Evolutionary conservation across 352 stramenopile species (phyloP), one percentile per base, ranked within the genome.

Genomic region (Globisporangium heterothallicum): DNA sequence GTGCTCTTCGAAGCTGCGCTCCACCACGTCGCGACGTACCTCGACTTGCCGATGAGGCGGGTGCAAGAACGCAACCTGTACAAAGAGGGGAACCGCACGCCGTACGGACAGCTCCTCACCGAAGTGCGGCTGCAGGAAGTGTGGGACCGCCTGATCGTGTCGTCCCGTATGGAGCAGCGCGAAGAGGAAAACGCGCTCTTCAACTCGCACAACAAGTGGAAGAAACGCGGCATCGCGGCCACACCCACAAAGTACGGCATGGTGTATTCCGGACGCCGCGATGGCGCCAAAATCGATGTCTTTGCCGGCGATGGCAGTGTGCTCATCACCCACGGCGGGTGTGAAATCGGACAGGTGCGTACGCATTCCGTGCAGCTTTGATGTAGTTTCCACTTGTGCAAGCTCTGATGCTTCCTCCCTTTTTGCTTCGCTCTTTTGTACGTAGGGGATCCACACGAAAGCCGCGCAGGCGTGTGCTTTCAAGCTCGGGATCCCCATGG

Each of bases 311-410:
- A 99, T 58, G 95, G 94, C n/a, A 98, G 92, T 55, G 92, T 99
- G 29, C 62, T 98, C 34, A 79, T 98, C n/a, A 94, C 81, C 9
- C 94, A 98, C 58, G 94, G 95, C 29, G 96, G 95, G 21, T 97
- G 95, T 16, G 96, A 99, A 73, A 98, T 99, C 92, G 94, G 95
- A 29, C 95, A 99, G 72, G 96, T 95, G 22, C n/a, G n/a, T n/a
- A n/a, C n/a, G n/a, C n/a, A n/a, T n/a, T n/a, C n/a, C n/a, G n/a
- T n/a, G n/a, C n/a, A n/a, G n/a, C n/a, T n/a, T n/a, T 66, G 86
- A 44, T 18, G 61, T 83, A 5, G 48, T 64, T 25, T 43, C 84
- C 41, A 68, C 50, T 27, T 42, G 19, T 16, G 13, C n/a, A n/a
- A n/a, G 18, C 19, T 38, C 9, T 18, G 16, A 42, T 13, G 18